phyloP scores from a whole-genome alignment of 495 filamentous ascomycete species.

The Neurospora sp. region DNA sequence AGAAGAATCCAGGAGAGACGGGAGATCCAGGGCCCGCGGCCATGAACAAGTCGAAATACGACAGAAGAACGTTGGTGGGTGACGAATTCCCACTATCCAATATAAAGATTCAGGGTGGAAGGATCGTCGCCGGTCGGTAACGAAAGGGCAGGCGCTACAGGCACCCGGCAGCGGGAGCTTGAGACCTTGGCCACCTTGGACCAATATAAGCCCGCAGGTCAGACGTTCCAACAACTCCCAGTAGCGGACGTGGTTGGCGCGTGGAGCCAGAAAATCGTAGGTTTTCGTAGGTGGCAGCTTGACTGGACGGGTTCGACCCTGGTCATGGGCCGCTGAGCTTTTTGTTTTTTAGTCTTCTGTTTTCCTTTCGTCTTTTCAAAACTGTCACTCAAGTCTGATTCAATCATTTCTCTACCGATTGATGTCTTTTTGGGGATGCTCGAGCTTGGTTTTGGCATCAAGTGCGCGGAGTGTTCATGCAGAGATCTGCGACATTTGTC shows the following conservation, averaged over 20 bases:
- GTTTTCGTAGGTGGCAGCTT: background rate
- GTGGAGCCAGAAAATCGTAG: background rate
- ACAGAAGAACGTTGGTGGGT: background rate
- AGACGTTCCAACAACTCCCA: background rate
- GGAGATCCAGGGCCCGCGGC: background rate
- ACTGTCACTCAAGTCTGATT: rapidly evolving
- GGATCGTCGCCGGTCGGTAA: background rate
- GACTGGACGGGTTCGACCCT: background rate
- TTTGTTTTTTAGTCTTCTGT: background rate
- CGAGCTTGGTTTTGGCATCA: background rate
- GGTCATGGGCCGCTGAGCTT: background rate
- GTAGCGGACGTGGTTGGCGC: background rate
- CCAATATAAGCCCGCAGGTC: background rate
- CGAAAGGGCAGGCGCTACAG: background rate
- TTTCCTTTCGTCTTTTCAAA: background rate
- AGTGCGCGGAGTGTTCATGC: background rate
- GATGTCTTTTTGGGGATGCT: background rate
- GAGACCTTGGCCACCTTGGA: background rate
- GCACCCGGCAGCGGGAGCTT: background rate
- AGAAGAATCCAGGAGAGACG: background rate
- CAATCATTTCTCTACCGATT: too few relatives aligned
- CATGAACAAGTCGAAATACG: background rate
- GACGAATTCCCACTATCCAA: background rate
- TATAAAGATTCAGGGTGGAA: background rate
- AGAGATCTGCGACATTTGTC: background rate